phyloP scores from a whole-genome alignment of 768 basidiomycete genomes.

The Tubosaeta sp. region DNA sequence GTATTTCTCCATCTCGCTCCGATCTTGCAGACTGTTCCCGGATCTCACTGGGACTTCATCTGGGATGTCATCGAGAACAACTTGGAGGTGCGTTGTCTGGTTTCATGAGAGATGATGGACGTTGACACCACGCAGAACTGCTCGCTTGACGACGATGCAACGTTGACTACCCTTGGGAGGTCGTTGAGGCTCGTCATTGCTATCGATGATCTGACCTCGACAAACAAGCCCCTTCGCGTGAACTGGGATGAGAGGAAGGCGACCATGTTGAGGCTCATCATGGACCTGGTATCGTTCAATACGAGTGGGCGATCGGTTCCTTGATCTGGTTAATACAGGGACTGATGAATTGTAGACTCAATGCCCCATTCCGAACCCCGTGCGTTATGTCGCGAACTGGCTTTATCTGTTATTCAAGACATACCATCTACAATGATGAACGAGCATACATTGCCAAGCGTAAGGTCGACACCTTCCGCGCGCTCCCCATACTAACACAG shows the following conservation, averaged over 20 bases:
- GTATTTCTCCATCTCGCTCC: slow-evolving; percentile 76
- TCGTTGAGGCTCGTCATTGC: slow-evolving; percentile 63
- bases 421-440: slow-evolving; percentile 60
- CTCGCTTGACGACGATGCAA: slow-evolving; percentile 52
- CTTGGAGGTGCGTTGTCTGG: slow-evolving; percentile 62
- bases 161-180: slow-evolving; percentile 61
- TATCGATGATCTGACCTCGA: slow-evolving; percentile 63
- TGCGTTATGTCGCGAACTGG: slow-evolving; percentile 61
- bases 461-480: slow-evolving; percentile 23
- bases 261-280: slow-evolving; percentile 52
- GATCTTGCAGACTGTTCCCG: slow-evolving; percentile 80
- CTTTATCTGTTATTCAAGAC: slow-evolving; percentile 64
- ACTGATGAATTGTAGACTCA: slow-evolving; percentile 4
- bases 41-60: slow-evolving; percentile 89
- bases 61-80: slow-evolving; percentile 87
- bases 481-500: neutral
- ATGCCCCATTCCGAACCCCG: slow-evolving; percentile 49
- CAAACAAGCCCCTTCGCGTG: slow-evolving; percentile 71
- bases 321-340: neutral
- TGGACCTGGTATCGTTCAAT: slow-evolving; percentile 52
- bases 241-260: slow-evolving; percentile 60
- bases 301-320: slow-evolving; percentile 41
- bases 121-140: slow-evolving; percentile 44
- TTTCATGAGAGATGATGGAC: neutral
- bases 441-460: slow-evolving; percentile 60